Evolutionary conservation across 2,329 filamentous ascomycete genomes (phyloP).

Genomic region (Cyanodermella asteris): DNA sequence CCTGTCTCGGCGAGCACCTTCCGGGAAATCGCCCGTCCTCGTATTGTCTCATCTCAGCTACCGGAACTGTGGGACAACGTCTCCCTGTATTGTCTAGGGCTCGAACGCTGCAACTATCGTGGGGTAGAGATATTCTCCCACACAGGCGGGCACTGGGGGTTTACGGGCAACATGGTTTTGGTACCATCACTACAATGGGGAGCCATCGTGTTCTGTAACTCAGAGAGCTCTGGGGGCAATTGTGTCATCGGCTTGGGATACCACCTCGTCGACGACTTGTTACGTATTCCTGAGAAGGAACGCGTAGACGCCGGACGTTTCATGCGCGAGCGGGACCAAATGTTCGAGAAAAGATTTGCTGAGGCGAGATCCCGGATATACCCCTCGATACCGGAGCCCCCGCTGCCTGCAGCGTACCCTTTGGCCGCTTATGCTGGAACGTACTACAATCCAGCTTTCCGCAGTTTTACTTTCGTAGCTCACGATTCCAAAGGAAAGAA

Average conservation of each 20-base stretch:
- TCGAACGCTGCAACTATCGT: slow-evolving; percentile 18
- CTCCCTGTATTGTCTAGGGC: slow-evolving; percentile 21
- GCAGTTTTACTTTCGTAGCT: slow-evolving; percentile 9
- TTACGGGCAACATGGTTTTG: slow-evolving; percentile 22
- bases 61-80: slow-evolving; percentile 10
- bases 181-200: slow-evolving; percentile 24
- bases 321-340: too few species aligned
- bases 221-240: slow-evolving; percentile 17
- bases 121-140: slow-evolving; percentile 23
- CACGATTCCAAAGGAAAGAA: not conserved
- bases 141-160: slow-evolving; percentile 23
- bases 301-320: slow-evolving; percentile 1
- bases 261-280: slow-evolving; percentile 20
- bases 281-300: slow-evolving; percentile 13
- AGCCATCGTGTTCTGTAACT: slow-evolving; percentile 24
- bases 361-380: slow-evolving; percentile 7
- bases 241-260: slow-evolving; percentile 16
- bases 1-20: slow-evolving; percentile 16
- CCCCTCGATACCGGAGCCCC: slow-evolving; percentile 10
- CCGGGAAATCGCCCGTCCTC: slow-evolving; percentile 14
- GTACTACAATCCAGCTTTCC: slow-evolving; percentile 24
- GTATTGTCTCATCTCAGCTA: slow-evolving; percentile 10
- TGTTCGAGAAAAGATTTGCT: not conserved
- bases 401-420: slow-evolving; percentile 11
- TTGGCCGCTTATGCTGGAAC: slow-evolving; percentile 19